Evolutionary conservation across 345 rosid genomes (phyloP).

Genomic region (Populus pruinosa): DNA sequence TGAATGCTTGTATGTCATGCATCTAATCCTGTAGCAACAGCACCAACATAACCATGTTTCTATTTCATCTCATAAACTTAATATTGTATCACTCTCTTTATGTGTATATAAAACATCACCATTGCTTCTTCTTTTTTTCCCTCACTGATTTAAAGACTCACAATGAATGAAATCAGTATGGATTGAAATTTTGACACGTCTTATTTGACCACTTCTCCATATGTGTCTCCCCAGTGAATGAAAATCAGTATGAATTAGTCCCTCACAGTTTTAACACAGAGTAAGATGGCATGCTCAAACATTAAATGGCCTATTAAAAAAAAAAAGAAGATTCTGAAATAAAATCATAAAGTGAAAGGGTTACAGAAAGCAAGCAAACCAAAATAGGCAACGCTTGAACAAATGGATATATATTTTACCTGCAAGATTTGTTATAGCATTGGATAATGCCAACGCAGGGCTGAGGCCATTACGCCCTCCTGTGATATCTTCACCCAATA

Average conservation of each 20-base stretch:
- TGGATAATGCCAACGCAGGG: constrained; percentile 79
- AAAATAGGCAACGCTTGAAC: not conserved
- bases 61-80: not conserved
- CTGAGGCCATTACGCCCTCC: constrained; percentile 73
- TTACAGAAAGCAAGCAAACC: not conserved
- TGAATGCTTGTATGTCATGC: not conserved
- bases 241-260: not conserved
- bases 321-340: not conserved
- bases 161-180: not conserved
- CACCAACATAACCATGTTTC: not conserved
- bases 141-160: not conserved
- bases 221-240: not conserved
- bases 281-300: not conserved
- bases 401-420: constrained; percentile 36
- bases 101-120: not conserved
- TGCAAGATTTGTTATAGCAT: constrained; percentile 81
- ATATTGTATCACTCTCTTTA: not conserved
- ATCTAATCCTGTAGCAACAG: not conserved
- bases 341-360: not conserved
- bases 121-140: not conserved
- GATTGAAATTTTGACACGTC: not conserved
- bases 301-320: not conserved
- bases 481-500: constrained; percentile 77
- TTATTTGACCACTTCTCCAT: not conserved
- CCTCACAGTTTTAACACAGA: not conserved